Percentiles rank a stretch among this genome's conserved stretches.
These are phyloP conservation scores for Vinca minor DNA, from an alignment of 257 asterid species.

Conservation along the genomic window DNA sequence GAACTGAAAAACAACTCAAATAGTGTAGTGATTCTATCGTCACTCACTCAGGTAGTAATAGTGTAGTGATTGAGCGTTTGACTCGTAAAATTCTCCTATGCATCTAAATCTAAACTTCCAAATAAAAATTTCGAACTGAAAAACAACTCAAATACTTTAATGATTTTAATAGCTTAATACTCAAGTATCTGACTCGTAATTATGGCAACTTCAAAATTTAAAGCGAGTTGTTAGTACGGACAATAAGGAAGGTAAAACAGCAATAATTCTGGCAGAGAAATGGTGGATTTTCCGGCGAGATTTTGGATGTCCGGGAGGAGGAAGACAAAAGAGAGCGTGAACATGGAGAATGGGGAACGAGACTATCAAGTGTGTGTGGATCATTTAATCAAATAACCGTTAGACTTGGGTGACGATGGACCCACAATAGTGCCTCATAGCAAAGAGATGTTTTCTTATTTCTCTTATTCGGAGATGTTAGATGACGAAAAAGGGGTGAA, in stretches of 20 bases:
- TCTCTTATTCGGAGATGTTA: no score
- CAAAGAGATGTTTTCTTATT: no score
- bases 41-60: no score
- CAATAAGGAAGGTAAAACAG: neutral
- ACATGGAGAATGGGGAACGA: neutral
- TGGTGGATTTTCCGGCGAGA: neutral
- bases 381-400: neutral
- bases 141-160: neutral
- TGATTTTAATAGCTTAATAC: no score
- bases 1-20: neutral
- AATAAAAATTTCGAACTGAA: neutral
- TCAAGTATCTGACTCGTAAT: no score
- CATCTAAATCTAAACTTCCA: neutral
- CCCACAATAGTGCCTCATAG: no score
- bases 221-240: neutral
- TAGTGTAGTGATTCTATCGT: neutral
- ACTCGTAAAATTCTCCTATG: no score
- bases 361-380: neutral
- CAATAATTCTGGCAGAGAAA: neutral
- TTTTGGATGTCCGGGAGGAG: neutral
- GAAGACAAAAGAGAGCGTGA: neutral
- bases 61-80: no score
- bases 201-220: no score
- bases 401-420: neutral
- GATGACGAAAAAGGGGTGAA: no score